A percentile compares a stretch with the other conserved stretches of the same genome.
Conservation (phyloP, 345 rosid genomes). For the Brassica juncea region DNA sequence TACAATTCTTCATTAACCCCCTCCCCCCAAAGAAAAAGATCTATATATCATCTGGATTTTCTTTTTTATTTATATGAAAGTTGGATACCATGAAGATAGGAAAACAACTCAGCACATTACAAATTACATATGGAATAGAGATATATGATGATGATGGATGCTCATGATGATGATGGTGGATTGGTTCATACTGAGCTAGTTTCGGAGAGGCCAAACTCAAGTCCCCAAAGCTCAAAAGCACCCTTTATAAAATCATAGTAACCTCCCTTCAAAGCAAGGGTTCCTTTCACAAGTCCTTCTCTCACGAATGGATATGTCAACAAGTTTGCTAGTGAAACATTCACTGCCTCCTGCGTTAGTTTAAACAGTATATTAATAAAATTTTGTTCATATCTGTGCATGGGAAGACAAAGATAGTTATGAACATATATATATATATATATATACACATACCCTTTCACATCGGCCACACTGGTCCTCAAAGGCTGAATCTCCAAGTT, state of each 20-base stretch:
- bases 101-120: constrained; percentile 24
- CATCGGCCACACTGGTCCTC: constrained; percentile 60
- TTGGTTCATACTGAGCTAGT: constrained; percentile 80
- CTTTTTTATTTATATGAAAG: constrained; percentile 19
- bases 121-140: constrained; percentile 24
- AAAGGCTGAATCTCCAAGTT: constrained; percentile 39
- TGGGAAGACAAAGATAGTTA: background rate
- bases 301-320: constrained; percentile 95
- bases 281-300: constrained; percentile 78
- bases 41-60: constrained; percentile 4
- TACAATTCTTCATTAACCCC: background rate
- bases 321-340: constrained; percentile 82
- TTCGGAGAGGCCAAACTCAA: constrained; percentile 69
- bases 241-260: constrained; percentile 86
- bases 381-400: background rate
- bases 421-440: background rate
- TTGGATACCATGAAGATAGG: background rate
- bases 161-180: constrained; percentile 36
- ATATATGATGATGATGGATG: constrained; percentile 24
- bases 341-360: constrained; percentile 87
- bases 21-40: background rate
- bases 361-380: background rate
- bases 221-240: constrained; percentile 93
- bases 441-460: constrained; percentile 63
- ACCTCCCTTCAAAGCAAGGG: constrained; percentile 82